A percentile compares a stretch with the other conserved stretches of the same genome.
Evolutionary conservation across 805 yeast species (phyloP).

Genomic region (Yamadazyma philogaea): DNA sequence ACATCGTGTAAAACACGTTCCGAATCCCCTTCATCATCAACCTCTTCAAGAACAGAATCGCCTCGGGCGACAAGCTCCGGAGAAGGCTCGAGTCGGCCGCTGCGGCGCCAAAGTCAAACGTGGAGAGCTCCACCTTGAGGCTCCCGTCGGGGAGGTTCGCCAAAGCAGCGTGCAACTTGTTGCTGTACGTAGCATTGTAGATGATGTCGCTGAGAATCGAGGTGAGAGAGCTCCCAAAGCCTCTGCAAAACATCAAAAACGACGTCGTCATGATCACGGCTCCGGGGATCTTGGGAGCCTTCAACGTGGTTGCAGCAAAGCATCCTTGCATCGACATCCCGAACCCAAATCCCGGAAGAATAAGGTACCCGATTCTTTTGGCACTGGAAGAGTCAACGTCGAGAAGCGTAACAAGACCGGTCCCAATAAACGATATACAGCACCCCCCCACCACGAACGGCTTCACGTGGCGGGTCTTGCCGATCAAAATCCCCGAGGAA

Average conservation of each 20-base stretch:
- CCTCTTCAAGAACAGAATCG: slow-evolving; percentile 22
- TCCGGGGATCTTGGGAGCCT: slow-evolving; percentile 52
- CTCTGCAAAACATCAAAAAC: slow-evolving; percentile 41
- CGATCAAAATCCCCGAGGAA: slow-evolving; percentile 35
- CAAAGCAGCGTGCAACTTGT: slow-evolving; percentile 9
- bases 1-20: slow-evolving; percentile 37
- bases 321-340: slow-evolving; percentile 49
- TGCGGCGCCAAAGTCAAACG: background rate
- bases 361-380: slow-evolving; percentile 43
- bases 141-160: slow-evolving; percentile 8
- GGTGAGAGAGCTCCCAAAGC: slow-evolving; percentile 46
- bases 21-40: slow-evolving; percentile 35
- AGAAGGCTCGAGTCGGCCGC: slow-evolving; percentile 4
- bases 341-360: slow-evolving; percentile 44
- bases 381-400: slow-evolving; percentile 33
- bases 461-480: slow-evolving; percentile 38
- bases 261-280: slow-evolving; percentile 48
- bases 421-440: slow-evolving; percentile 27
- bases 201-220: slow-evolving; percentile 18
- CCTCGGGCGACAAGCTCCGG: slow-evolving; percentile 18
- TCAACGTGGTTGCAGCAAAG: slow-evolving; percentile 43
- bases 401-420: slow-evolving; percentile 30
- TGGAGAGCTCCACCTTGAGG: slow-evolving; percentile 4
- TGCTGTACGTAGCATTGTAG: slow-evolving; percentile 11
- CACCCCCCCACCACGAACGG: slow-evolving; percentile 38